Conservation (phyloP, 495 filamentous ascomycete species). For the Neurospora cerealis region DNA sequence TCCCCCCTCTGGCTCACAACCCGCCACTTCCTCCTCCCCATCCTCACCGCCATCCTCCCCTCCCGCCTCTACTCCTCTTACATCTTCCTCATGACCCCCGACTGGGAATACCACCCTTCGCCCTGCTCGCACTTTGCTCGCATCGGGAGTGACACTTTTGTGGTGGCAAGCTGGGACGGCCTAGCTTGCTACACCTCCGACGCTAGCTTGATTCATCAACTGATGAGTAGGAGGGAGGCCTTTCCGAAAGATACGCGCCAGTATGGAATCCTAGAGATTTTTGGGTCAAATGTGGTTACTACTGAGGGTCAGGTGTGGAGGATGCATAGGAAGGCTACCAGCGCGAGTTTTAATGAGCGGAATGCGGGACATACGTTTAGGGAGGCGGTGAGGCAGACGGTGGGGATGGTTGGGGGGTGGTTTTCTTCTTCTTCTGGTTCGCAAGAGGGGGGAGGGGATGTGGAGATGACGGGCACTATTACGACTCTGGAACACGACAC, state of each 20-base stretch:
- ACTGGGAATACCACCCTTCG: conserved; percentile 24
- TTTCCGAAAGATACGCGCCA: conserved; percentile 56
- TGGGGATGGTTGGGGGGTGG: conserved; percentile 46
- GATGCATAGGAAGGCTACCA: conserved; percentile 57
- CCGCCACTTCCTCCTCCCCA: conserved; percentile 35
- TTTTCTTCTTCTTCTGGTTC: conserved; percentile 7
- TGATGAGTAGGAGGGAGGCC: conserved; percentile 49
- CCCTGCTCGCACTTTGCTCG: conserved; percentile 28
- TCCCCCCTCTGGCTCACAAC: conserved; percentile 42
- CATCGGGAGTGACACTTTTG: conserved; percentile 34
- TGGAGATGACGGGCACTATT: conserved; percentile 28
- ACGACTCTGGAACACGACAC: conserved; percentile 45
- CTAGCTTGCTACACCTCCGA: conserved; percentile 41
- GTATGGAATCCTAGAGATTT: conserved; percentile 50
- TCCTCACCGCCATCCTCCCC: conserved; percentile 37
- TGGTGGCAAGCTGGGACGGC: conserved; percentile 41
- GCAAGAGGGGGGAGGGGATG: conserved; percentile 3
- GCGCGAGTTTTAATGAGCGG: conserved; percentile 60
- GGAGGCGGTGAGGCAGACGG: conserved; percentile 49
- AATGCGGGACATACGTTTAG: conserved; percentile 56
- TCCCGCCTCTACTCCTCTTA: conserved; percentile 30
- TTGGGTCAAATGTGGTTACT: conserved; percentile 54
- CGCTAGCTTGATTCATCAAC: conserved; percentile 49
- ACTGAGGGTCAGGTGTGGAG: conserved; percentile 56
- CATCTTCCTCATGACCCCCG: conserved; percentile 16